These are phyloP conservation scores for Xylariaceae sp. DNA, from an alignment of 2,329 filamentous ascomycete genomes.

Conservation along the genomic window DNA sequence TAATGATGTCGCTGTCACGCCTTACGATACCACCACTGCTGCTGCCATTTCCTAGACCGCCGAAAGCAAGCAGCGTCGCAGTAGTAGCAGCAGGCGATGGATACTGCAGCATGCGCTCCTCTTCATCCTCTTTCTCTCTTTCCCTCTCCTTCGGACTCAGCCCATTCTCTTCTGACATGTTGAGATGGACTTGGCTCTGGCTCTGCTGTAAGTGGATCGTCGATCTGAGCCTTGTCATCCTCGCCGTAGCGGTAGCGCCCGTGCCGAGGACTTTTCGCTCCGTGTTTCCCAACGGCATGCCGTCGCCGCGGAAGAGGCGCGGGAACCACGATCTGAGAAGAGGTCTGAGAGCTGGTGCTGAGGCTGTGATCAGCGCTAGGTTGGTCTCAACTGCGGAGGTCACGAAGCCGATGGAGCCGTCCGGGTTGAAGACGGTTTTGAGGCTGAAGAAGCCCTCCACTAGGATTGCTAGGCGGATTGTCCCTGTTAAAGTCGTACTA, in stretches of 20 bases:
- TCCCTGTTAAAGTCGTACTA: constrained; percentile 35
- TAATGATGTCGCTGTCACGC: constrained; percentile 9
- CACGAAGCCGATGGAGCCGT: constrained; percentile 33
- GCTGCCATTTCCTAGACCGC: no score
- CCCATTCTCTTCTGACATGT: constrained; percentile 12
- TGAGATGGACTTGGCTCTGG: constrained; percentile 12
- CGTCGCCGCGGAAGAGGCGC: constrained; percentile 20
- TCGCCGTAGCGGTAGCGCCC: constrained; percentile 11
- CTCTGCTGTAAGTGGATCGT: constrained; percentile 13
- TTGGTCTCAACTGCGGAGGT: constrained; percentile 39
- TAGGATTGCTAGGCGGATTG: constrained; percentile 32
- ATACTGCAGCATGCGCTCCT: no score
- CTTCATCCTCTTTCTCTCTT: no score
- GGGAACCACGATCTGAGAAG: constrained; percentile 36
- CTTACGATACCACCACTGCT: no score
- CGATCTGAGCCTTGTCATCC: constrained; percentile 18
- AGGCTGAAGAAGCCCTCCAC: constrained; percentile 32
- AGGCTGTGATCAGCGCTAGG: constrained; percentile 40
- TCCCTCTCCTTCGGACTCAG: no score
- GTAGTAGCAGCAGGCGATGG: no score
- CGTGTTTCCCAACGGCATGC: constrained; percentile 20
- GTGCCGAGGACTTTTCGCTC: constrained; percentile 14
- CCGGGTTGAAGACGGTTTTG: constrained; percentile 21
- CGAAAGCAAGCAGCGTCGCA: no score
- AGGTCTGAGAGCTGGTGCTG: constrained; percentile 38